Conservation (phyloP, 345 rosid species). For the Syzygium oleosum region DNA sequence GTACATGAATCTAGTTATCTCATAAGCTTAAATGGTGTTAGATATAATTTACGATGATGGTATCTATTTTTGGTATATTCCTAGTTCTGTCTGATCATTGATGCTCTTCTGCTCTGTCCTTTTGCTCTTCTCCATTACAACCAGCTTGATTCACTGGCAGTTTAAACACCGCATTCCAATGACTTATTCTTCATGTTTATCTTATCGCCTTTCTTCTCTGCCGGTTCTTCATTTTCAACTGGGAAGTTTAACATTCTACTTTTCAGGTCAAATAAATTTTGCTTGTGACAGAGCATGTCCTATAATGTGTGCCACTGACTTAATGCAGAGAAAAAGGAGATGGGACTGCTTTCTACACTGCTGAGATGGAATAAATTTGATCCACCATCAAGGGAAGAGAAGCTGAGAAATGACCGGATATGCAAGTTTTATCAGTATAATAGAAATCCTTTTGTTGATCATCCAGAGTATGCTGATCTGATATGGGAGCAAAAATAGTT, state of each 20-base stretch:
- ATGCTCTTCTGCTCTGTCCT: not conserved
- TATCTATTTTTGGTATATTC: not conserved
- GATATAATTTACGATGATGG: not conserved
- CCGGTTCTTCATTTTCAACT: not conserved
- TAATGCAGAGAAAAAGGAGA: constrained; percentile 3
- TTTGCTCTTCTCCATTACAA: not conserved
- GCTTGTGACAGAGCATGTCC: not conserved
- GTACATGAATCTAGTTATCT: not conserved
- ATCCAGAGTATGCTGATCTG: constrained; percentile 9
- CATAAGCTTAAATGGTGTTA: not conserved
- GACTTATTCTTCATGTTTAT: not conserved
- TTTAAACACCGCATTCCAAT: not conserved
- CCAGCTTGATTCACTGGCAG: not conserved
- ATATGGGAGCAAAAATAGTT: constrained; percentile 1
- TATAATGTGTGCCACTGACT: not conserved
- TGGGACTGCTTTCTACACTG: constrained; percentile 13
- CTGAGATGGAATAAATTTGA: constrained; percentile 8
- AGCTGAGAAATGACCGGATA: constrained; percentile 11
- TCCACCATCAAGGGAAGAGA: constrained; percentile 9
- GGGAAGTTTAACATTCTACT: not conserved
- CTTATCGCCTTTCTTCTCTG: not conserved
- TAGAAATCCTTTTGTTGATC: constrained; percentile 10
- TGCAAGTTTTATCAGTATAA: constrained; percentile 10
- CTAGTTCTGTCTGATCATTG: not conserved
- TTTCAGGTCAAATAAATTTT: not conserved